Base-by-base conservation (phyloP, 2,329 filamentous ascomycete species). In the Coniochaeta pulveracea region DNA sequence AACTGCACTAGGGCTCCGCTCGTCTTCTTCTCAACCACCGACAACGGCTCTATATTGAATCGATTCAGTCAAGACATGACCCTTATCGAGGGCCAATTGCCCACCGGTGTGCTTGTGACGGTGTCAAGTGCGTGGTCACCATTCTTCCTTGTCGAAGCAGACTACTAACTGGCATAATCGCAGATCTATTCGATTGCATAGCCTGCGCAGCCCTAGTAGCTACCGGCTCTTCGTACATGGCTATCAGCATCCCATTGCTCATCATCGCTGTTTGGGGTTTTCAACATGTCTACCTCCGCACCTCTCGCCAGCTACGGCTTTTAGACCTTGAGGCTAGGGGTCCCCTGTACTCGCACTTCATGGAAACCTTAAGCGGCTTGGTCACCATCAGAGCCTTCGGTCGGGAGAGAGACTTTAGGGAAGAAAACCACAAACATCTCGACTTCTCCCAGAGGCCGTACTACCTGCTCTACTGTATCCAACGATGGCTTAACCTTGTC, bases 301-400 rank as follows among this genome's bases (percentile, higher is more conserved):
- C 73, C 0, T 76, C 72, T 1, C 56, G 72, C 0, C 74, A 79
- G 45, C 47, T 80, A 6, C 61, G 74, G 30, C 58, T 75, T 12
- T 48, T 80, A 8, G 74, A 79, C 28, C 60, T 80, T 1, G 75
- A 80, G 46, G 63, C 68, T 2, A 76, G 77, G 41, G 65, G 66
- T 1, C 72, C 72, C 0, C 51, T 77, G 0, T 75, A 69, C 40
- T 51, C 60, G 0, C 58, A 75, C 37, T 76, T 76, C 40, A 57
- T 65, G 15, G 71, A 76, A 39, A 67, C n/a, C n/a, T n/a, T 48
- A 25, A 26, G 47, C 6, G 68, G 67, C 0, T 38, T 72, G 0
- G 42, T 54, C 0, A 70, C 62, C 1, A 60, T 73, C 25, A 62
- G 67, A 7, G 60, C 68, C 0, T 70, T 68, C 34, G 55, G 55